These are phyloP conservation scores for Nemania sp. DNA, from an alignment of 2,329 filamentous ascomycete genomes.

Conservation along the genomic window DNA sequence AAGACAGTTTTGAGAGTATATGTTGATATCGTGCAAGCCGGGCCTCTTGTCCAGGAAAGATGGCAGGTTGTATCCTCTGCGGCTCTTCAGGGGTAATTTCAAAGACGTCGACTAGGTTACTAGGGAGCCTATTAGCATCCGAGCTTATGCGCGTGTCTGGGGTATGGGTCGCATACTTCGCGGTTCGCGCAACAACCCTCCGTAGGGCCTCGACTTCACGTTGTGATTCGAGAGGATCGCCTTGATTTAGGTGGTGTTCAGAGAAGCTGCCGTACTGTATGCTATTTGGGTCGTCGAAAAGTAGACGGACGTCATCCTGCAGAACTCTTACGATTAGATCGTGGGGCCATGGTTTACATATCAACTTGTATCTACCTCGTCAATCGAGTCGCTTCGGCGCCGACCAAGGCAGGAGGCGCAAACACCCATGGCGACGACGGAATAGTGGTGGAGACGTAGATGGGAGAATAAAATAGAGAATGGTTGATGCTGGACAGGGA, in stretches of 20 bases:
- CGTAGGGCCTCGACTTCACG: slow-evolving; percentile 74
- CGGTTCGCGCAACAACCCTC: slow-evolving; percentile 72
- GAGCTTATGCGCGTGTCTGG: not conserved
- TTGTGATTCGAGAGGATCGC: slow-evolving; percentile 72
- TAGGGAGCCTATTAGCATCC: slow-evolving; percentile 51
- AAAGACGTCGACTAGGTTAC: slow-evolving; percentile 76
- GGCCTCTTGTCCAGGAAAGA: slow-evolving; percentile 64
- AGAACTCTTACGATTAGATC: slow-evolving; percentile 29
- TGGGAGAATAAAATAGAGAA: slow-evolving; percentile 25
- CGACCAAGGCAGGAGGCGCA: slow-evolving; percentile 71
- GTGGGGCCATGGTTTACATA: not conserved
- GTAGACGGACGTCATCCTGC: slow-evolving; percentile 69
- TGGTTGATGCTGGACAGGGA: slow-evolving; percentile 39
- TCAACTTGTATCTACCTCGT: slow-evolving; percentile 61
- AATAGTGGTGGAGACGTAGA: slow-evolving; percentile 4
- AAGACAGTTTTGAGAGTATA: slow-evolving; percentile 69
- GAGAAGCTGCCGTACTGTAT: slow-evolving; percentile 73
- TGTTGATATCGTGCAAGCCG: slow-evolving; percentile 70
- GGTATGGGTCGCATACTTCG: slow-evolving; percentile 62
- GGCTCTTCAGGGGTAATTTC: slow-evolving; percentile 69
- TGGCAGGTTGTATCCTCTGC: slow-evolving; percentile 47
- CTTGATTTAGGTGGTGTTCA: slow-evolving; percentile 66
- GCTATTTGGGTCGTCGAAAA: slow-evolving; percentile 71
- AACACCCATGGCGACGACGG: slow-evolving; percentile 63
- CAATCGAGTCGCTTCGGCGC: slow-evolving; percentile 62